phyloP scores from a whole-genome alignment of 768 basidiomycete genomes.

The Boletus eberwhitei region DNA sequence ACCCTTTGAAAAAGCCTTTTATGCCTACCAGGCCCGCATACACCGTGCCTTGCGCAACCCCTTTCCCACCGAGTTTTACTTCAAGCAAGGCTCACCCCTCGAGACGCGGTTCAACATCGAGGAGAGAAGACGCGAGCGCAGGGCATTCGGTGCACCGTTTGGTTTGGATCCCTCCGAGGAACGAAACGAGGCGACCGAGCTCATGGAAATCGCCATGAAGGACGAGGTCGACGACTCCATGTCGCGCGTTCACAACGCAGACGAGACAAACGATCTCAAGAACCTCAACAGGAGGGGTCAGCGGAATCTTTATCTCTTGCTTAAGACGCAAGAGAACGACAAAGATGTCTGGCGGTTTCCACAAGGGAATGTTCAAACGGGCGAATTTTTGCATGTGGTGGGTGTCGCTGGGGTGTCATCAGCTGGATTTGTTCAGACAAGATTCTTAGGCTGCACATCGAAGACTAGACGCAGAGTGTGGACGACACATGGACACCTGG shows the following conservation, averaged over 20 bases:
- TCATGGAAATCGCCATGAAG: slow-evolving; percentile 56
- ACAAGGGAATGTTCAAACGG: slow-evolving; percentile 55
- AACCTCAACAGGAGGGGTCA: slow-evolving; percentile 81
- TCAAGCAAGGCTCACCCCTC: slow-evolving; percentile 85
- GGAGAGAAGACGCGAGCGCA: slow-evolving; percentile 66
- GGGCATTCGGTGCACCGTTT: slow-evolving; percentile 70
- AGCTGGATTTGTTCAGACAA: background rate
- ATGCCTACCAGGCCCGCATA: slow-evolving; percentile 79
- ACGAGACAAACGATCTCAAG: slow-evolving; percentile 56
- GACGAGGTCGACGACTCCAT: slow-evolving; percentile 60
- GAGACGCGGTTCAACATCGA: slow-evolving; percentile 78
- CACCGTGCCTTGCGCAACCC: slow-evolving; percentile 85
- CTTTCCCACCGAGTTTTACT: slow-evolving; percentile 87
- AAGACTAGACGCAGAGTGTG: slow-evolving; percentile 68
- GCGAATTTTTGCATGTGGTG: slow-evolving; percentile 78
- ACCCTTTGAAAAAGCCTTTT: slow-evolving; percentile 75
- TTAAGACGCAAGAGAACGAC: slow-evolving; percentile 47
- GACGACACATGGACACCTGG: slow-evolving; percentile 88
- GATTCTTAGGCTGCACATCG: slow-evolving; percentile 64
- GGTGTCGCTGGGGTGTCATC: slow-evolving; percentile 12
- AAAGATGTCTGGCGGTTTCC: slow-evolving; percentile 80
- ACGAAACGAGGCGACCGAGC: slow-evolving; percentile 45
- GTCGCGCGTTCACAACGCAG: slow-evolving; percentile 60
- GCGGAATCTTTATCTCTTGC: slow-evolving; percentile 84
- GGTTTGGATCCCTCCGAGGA: slow-evolving; percentile 42